Conservation (phyloP, 768 basidiomycete species). For the Mycena rosella region DNA sequence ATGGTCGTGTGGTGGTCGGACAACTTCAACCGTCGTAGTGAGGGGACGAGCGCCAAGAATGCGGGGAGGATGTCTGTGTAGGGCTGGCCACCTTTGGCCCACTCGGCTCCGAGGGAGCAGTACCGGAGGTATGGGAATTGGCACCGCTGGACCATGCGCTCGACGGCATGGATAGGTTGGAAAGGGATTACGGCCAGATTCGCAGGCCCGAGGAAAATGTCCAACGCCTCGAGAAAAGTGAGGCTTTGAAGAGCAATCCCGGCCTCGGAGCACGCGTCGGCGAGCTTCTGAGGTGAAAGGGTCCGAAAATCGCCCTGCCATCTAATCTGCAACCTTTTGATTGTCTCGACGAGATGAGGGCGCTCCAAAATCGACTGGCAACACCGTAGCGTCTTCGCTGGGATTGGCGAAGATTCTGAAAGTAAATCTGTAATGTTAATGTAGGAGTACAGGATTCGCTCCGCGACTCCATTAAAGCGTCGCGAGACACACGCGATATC, state of each 20-base stretch:
- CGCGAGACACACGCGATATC: conserved; percentile 60
- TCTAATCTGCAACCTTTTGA: conserved; percentile 63
- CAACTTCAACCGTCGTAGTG: conserved; percentile 60
- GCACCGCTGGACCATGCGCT: conserved; percentile 55
- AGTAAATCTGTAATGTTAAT: conserved; percentile 63
- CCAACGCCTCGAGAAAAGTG: conserved; percentile 64
- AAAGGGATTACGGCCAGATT: conserved; percentile 46
- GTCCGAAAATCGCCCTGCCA: conserved; percentile 62
- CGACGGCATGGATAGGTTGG: conserved; percentile 57
- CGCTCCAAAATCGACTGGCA: conserved; percentile 63
- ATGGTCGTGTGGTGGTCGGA: conserved; percentile 60
- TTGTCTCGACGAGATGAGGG: conserved; percentile 59
- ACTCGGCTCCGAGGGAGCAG: conserved; percentile 61
- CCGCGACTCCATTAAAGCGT: conserved; percentile 65
- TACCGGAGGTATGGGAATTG: conserved; percentile 56
- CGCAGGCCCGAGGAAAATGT: conserved; percentile 64
- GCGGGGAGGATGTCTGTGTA: conserved; percentile 54
- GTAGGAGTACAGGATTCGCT: conserved; percentile 69
- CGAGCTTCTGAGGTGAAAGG: conserved; percentile 47
- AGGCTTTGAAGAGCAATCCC: conserved; percentile 52
- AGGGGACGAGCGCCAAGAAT: conserved; percentile 58
- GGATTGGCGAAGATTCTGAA: conserved; percentile 54
- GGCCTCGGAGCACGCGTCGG: conserved; percentile 56
- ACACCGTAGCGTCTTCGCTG: conserved; percentile 61
- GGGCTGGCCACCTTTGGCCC: conserved; percentile 55